Evolutionary conservation across 176 grass and related monocot genomes (phyloP).

Genomic region (Olyra latifolia): DNA sequence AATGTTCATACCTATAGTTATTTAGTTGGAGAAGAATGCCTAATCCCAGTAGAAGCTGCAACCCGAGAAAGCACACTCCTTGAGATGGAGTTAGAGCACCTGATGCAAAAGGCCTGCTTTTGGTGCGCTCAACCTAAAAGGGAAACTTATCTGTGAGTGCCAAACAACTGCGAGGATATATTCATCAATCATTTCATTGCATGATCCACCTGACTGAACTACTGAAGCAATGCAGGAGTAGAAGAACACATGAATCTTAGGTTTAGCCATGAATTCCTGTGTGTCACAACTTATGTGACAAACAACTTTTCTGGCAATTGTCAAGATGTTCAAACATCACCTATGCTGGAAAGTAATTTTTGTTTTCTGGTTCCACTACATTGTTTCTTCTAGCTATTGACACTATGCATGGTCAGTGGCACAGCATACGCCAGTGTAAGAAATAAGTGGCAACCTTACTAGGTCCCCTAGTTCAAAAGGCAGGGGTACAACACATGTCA

Average conservation of each 20-base stretch:
- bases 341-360: neutral
- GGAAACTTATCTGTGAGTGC: constrained; percentile 1
- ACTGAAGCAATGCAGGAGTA: neutral
- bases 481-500: neutral
- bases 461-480: neutral
- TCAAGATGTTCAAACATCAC: neutral
- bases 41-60: constrained; percentile 71
- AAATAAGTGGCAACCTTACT: neutral
- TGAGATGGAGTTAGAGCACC: constrained; percentile 60
- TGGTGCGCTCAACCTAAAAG: constrained; percentile 73
- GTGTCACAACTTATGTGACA: neutral
- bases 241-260: neutral
- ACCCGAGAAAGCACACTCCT: constrained; percentile 70
- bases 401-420: neutral
- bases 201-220: neutral
- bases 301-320: neutral
- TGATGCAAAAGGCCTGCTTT: constrained; percentile 72
- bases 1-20: constrained; percentile 56
- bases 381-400: neutral
- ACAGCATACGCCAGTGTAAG: neutral
- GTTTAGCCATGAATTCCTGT: neutral
- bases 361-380: neutral
- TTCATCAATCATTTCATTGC: neutral
- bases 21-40: constrained; percentile 90
- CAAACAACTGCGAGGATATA: neutral